Conservation (phyloP, 768 basidiomycete species). For the Hypsizygus marmoreus region DNA sequence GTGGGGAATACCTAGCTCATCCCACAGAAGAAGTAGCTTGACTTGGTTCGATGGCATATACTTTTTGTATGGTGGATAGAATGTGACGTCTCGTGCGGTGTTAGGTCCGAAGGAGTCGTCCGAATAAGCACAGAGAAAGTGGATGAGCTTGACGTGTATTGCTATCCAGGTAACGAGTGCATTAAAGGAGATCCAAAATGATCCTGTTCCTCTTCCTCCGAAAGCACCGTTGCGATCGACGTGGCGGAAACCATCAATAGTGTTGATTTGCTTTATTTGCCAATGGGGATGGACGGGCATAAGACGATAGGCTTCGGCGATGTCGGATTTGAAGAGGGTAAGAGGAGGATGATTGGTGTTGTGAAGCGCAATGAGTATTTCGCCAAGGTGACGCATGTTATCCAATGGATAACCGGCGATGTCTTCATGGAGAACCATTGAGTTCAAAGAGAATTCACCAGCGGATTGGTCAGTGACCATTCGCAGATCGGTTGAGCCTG, state of each 20-base stretch:
- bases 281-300: slow-evolving; percentile 38
- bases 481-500: slow-evolving; percentile 24
- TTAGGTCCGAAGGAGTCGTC: slow-evolving; percentile 34
- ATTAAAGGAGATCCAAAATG: neutral
- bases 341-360: neutral
- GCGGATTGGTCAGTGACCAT: slow-evolving; percentile 41
- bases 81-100: slow-evolving; percentile 12
- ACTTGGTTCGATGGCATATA: slow-evolving; percentile 32
- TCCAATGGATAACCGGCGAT: no score
- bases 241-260: neutral
- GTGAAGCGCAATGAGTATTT: slow-evolving; percentile 7
- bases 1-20: slow-evolving; percentile 40
- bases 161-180: no score
- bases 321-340: slow-evolving; percentile 38
- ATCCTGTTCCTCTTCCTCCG: neutral
- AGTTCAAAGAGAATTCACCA: slow-evolving; percentile 25
- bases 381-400: no score
- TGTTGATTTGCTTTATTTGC: slow-evolving; percentile 29
- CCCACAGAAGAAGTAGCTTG: slow-evolving; percentile 39
- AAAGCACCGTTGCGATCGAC: neutral
- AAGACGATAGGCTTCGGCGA: slow-evolving; percentile 34
- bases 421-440: no score
- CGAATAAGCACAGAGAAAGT: slow-evolving; percentile 27
- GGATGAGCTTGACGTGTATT: no score
- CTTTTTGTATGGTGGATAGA: slow-evolving; percentile 28